Percentiles rank a stretch among this genome's conserved stretches.
These are phyloP conservation scores for Syzygium grande DNA, from an alignment of 345 rosid species.

Conservation along the genomic window DNA sequence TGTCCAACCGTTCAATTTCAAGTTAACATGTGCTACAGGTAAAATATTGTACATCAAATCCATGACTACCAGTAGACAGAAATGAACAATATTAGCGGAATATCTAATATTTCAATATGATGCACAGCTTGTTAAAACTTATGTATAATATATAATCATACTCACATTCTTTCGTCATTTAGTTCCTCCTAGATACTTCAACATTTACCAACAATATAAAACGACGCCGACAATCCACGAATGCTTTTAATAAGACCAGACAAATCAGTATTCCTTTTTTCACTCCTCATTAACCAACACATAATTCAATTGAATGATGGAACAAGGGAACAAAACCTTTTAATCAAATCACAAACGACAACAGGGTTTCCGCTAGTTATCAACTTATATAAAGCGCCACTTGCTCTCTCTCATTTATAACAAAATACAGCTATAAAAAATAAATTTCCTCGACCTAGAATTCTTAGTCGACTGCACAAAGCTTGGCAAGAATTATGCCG, in stretches of 20 bases:
- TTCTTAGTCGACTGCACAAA: background rate
- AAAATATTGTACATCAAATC: background rate
- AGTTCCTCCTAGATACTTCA: background rate
- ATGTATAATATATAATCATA: too few species aligned
- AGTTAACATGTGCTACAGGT: background rate
- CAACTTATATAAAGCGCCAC: too few species aligned
- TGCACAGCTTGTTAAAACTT: too few species aligned
- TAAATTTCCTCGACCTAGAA: too few species aligned
- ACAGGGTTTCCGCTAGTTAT: background rate
- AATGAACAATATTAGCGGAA: background rate
- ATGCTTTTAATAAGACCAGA: background rate
- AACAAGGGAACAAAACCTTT: background rate
- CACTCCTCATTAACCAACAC: background rate
- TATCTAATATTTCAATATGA: too few species aligned
- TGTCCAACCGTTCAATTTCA: background rate
- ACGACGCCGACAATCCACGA: background rate
- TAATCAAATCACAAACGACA: background rate
- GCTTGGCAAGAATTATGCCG: background rate
- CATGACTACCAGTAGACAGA: background rate
- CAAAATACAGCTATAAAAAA: too few species aligned
- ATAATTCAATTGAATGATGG: background rate
- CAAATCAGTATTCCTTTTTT: background rate
- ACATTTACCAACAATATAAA: background rate
- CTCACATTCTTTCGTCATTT: background rate
- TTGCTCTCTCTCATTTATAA: too few species aligned